A percentile compares a stretch with the other conserved stretches of the same genome.
Evolutionary conservation across 83 land plant species (phyloP).

Genomic region (Picea abies): DNA sequence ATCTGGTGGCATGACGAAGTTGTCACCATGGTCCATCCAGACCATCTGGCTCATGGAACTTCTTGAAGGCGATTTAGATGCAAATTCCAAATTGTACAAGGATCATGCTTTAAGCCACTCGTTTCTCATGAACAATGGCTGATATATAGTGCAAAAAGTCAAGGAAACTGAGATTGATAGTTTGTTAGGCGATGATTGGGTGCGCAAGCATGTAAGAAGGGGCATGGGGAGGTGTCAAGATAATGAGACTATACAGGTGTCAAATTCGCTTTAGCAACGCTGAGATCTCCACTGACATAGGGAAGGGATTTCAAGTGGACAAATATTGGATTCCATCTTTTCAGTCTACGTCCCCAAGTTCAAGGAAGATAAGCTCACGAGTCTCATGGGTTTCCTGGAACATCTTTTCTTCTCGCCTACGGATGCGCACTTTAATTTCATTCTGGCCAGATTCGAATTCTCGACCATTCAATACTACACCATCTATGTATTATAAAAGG

Average conservation of each 20-base stretch:
- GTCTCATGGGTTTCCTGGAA: conserved; percentile 67
- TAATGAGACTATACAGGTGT: no score
- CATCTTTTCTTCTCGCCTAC: conserved; percentile 65
- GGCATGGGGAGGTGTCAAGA: no score
- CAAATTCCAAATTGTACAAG: no score
- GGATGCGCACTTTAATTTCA: conserved; percentile 41
- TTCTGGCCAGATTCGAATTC: conserved; percentile 70
- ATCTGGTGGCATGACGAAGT: neutral
- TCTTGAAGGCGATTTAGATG: no score
- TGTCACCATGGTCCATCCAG: conserved; percentile 36
- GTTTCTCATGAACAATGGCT: conserved; percentile 81
- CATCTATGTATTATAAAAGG: conserved; percentile 72
- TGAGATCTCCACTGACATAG: conserved; percentile 78
- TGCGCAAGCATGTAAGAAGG: no score
- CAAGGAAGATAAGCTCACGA: conserved; percentile 71
- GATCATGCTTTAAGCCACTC: conserved; percentile 60
- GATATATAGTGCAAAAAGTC: conserved; percentile 79
- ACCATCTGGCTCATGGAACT: conserved; percentile 59
- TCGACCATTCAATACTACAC: conserved; percentile 72
- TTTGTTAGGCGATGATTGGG: conserved; percentile 70
- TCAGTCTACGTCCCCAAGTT: conserved; percentile 76
- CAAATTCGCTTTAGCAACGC: no score
- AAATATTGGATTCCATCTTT: conserved; percentile 72
- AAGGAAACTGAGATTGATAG: conserved; percentile 51
- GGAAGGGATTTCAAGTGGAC: conserved; percentile 81